Conservation (phyloP, 257 asterid species). For the Solanum phureja region DNA sequence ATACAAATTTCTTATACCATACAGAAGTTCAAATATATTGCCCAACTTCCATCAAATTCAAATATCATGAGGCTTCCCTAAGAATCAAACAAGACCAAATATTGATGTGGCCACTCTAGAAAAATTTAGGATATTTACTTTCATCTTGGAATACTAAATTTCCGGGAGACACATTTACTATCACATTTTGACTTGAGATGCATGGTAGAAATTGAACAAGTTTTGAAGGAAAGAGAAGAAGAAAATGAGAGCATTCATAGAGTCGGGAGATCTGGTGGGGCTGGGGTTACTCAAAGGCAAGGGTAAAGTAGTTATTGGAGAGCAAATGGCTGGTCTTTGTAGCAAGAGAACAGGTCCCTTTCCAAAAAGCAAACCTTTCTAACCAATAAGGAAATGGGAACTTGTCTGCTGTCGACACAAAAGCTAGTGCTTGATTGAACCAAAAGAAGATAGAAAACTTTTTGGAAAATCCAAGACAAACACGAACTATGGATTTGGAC, state of each 20-base stretch:
- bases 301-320: background rate
- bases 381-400: background rate
- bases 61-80: background rate
- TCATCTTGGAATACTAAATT: background rate
- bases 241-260: background rate
- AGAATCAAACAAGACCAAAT: background rate
- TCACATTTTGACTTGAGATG: background rate
- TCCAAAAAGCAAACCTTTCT: background rate
- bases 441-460: background rate
- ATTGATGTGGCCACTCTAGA: background rate
- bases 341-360: background rate
- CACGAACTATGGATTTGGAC: background rate
- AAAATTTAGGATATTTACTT: background rate
- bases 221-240: background rate
- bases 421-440: background rate
- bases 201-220: background rate
- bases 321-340: background rate
- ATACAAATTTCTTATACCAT: background rate
- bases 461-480: background rate
- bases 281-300: background rate
- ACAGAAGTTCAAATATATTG: background rate
- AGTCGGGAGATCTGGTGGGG: background rate
- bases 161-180: background rate
- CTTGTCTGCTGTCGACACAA: background rate
- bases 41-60: background rate